Base-by-base conservation (phyloP, 2,329 filamentous ascomycete genomes). In the Curvularia sp. region DNA sequence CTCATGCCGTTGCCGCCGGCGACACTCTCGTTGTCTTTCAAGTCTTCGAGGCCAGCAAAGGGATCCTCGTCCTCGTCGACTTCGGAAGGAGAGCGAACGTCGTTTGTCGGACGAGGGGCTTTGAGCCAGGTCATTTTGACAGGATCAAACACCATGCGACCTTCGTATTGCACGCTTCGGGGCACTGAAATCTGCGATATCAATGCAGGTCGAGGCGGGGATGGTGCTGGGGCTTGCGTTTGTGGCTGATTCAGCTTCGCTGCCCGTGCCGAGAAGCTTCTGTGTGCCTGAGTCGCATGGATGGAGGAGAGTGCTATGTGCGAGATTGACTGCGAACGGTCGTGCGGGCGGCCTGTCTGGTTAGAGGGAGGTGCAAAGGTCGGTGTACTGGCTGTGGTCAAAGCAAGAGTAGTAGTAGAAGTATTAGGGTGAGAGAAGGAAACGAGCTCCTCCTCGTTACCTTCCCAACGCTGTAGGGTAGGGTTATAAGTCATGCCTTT, bases 81-180 rank as follows among this genome's bases (percentile, higher is more conserved):
- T 21, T 88, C 89, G 1, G 66, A 67, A 3, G 82, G 79, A 8
- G 73, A 73, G 34, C 59, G 74, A 59, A 70, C 77, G 65, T 66
- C 76, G 58, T 69, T 67, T 6, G 70, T 56, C 28, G 62, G 50
- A 61, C 82, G 60, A 27, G 71, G 68, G 2, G 95, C 82, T 77
- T 97, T 97, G 55, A 98, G 84, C 95, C 95, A 99, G 76, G 93
- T 96, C 94, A 99, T 98, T 68, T 92, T 92, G 62, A 92, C 89
- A 3, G 95, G 95, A 73, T 99, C 95, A 75, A 98, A 99, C 9
- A 98, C 90, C 95, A 99, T 99, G 67, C 93, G 92, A n/a, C 93
- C 91, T 57, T 97, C 93, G 34, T 97, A 90, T 78, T 97, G 93
- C 13, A 97, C 90, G 61, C 92, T 93, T 71, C 94, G 91, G 60